Percentiles rank a stretch among this genome's conserved stretches.
Evolutionary conservation across 2,329 filamentous ascomycete species (phyloP).

Genomic region (Colletotrichum salicis): DNA sequence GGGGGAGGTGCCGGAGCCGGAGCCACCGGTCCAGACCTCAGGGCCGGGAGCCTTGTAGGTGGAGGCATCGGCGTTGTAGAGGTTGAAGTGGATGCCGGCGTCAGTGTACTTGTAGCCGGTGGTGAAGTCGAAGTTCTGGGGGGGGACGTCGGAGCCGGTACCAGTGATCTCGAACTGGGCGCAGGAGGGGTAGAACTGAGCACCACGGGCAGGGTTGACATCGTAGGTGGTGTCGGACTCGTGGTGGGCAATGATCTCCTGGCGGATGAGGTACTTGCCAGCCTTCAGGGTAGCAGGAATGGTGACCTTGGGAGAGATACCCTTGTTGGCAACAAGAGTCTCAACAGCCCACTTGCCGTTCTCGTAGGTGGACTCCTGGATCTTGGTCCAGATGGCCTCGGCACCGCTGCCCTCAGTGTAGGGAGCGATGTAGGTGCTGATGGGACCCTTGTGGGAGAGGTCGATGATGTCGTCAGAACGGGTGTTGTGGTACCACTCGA

Average conservation of each 20-base stretch:
- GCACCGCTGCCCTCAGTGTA: constrained; percentile 55
- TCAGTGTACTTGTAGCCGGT: constrained; percentile 67
- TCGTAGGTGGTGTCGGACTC: constrained; percentile 49
- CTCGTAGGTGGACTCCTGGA: constrained; percentile 48
- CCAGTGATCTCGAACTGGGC: constrained; percentile 70
- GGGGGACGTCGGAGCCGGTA: constrained; percentile 58
- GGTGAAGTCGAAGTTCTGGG: constrained; percentile 56
- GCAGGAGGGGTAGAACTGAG: constrained; percentile 67
- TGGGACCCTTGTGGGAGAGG: constrained; percentile 62
- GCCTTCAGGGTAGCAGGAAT: constrained; percentile 57
- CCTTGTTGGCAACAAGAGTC: constrained; percentile 59
- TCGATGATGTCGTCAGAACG: constrained; percentile 64
- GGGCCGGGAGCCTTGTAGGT: constrained; percentile 50
- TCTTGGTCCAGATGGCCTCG: constrained; percentile 63
- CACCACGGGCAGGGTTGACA: constrained; percentile 51
- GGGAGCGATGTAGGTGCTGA: constrained; percentile 63
- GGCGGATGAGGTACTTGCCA: constrained; percentile 64
- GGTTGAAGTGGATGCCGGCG: constrained; percentile 68
- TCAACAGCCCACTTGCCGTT: constrained; percentile 56
- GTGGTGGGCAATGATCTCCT: constrained; percentile 66
- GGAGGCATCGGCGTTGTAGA: constrained; percentile 55
- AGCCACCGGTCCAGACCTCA: constrained; percentile 44
- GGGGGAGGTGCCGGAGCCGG: constrained; percentile 30
- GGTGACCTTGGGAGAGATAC: constrained; percentile 56
- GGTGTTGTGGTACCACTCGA: constrained; percentile 64